A percentile compares a stretch with the other conserved stretches of the same genome.
Conservation (phyloP, 2,329 filamentous ascomycete species). For the Botrytis hyacinthi region DNA sequence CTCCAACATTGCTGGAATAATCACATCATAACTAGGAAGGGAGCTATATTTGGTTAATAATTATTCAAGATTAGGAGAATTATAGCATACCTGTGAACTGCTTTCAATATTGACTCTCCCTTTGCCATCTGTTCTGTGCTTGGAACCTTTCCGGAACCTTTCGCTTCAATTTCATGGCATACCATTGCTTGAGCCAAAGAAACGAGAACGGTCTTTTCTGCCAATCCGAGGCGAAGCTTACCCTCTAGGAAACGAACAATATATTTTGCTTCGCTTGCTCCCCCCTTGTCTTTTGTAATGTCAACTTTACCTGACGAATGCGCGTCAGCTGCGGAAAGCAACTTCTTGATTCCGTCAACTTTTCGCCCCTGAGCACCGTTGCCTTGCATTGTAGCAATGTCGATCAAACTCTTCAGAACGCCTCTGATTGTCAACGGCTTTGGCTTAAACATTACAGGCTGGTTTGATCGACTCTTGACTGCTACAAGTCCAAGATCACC, state of each 20-base stretch:
- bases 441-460: conserved; percentile 98
- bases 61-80: not conserved
- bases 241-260: conserved; percentile 91
- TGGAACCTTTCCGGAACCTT: conserved; percentile 61
- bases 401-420: conserved; percentile 84
- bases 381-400: conserved; percentile 81
- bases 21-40: conserved; percentile 90
- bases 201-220: conserved; percentile 88
- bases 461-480: conserved; percentile 90
- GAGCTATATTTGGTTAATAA: conserved; percentile 60
- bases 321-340: conserved; percentile 86
- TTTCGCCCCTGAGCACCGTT: conserved; percentile 88
- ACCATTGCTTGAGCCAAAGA: conserved; percentile 87
- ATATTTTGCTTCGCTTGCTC: conserved; percentile 91
- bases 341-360: conserved; percentile 91
- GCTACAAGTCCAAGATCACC: conserved; percentile 93
- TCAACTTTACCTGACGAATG: conserved; percentile 74
- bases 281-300: conserved; percentile 88
- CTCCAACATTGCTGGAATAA: conserved; percentile 84
- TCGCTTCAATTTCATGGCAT: conserved; percentile 72
- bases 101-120: conserved; percentile 83
- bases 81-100: conserved; percentile 71
- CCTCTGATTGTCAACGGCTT: conserved; percentile 83
- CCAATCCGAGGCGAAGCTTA: conserved; percentile 86
- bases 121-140: conserved; percentile 75